Evolutionary conservation across 768 basidiomycete species (phyloP).

Genomic region (Mycena belliarum): DNA sequence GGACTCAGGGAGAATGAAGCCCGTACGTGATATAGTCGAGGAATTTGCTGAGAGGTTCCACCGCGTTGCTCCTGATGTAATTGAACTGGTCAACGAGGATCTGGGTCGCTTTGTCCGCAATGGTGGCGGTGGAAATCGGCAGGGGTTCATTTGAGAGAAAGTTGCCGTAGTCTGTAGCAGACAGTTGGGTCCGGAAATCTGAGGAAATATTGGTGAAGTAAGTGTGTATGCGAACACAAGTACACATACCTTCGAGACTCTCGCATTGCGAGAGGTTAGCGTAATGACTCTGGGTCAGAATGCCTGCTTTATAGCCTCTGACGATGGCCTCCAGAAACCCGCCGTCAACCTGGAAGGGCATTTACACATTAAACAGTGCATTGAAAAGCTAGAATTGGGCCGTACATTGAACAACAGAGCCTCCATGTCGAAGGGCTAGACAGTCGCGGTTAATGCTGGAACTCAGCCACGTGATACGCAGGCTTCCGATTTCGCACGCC

Average conservation of each 20-base stretch:
- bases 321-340: conserved; percentile 84
- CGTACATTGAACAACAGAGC: conserved; percentile 86
- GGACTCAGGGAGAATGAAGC: conserved; percentile 25
- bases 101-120: conserved; percentile 95
- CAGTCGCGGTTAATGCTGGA: not conserved
- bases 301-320: conserved; percentile 91
- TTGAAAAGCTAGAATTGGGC: not conserved
- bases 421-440: conserved; percentile 62
- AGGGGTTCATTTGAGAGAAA: conserved; percentile 96
- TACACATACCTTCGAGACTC: conserved; percentile 79
- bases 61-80: conserved; percentile 87
- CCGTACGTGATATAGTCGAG: conserved; percentile 98
- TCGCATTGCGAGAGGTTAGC: conserved; percentile 96
- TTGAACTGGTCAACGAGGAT: conserved; percentile 97
- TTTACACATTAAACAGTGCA: conserved; percentile 17
- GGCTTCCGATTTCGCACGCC: too few species aligned
- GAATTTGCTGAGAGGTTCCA: conserved; percentile 88
- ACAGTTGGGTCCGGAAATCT: conserved; percentile 96
- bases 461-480: too few species aligned
- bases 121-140: conserved; percentile 90
- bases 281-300: conserved; percentile 88
- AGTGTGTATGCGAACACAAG: not conserved
- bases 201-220: not conserved
- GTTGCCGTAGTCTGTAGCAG: conserved; percentile 96
- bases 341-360: conserved; percentile 54